Conservation (phyloP, 305 asterid species). For the Fraxinus dipetala region DNA sequence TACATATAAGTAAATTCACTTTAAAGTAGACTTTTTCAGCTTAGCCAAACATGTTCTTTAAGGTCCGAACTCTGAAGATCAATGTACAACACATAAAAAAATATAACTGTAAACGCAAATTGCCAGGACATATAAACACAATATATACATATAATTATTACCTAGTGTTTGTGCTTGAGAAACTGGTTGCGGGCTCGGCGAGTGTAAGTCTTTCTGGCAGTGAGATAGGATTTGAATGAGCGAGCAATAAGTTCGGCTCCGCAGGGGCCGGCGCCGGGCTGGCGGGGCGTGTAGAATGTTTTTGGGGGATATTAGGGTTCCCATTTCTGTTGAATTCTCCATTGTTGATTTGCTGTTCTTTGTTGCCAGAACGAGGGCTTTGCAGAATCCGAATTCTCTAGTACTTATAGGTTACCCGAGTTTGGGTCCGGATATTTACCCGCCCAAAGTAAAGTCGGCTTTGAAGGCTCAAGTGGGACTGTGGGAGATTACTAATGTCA, state of each 20-base stretch:
- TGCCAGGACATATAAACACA: background rate
- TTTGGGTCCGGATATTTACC: too few species aligned
- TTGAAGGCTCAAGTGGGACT: too few species aligned
- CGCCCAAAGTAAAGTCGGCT: too few species aligned
- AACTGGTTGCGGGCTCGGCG: background rate
- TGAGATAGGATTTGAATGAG: slow-evolving; percentile 40
- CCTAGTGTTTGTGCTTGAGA: slow-evolving; percentile 36
- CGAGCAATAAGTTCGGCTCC: slow-evolving; percentile 48
- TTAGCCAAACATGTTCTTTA: background rate
- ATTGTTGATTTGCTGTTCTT: slow-evolving; percentile 7
- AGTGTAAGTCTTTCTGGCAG: slow-evolving; percentile 21
- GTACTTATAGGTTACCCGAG: too few species aligned
- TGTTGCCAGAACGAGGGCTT: background rate
- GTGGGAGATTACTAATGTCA: too few species aligned
- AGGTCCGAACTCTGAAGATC: background rate
- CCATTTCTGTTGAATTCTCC: slow-evolving; percentile 35
- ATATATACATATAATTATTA: slow-evolving; percentile 15
- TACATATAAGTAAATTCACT: background rate
- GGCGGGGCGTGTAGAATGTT: slow-evolving; percentile 30
- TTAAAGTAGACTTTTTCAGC: background rate
- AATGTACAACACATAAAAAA: background rate
- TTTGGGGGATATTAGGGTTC: slow-evolving; percentile 28
- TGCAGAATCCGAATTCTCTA: background rate
- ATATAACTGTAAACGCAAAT: background rate
- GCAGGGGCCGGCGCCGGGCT: slow-evolving; percentile 57